These are phyloP conservation scores for Colletotrichum sp. DNA, from an alignment of 2,329 filamentous ascomycete genomes.

Conservation along the genomic window DNA sequence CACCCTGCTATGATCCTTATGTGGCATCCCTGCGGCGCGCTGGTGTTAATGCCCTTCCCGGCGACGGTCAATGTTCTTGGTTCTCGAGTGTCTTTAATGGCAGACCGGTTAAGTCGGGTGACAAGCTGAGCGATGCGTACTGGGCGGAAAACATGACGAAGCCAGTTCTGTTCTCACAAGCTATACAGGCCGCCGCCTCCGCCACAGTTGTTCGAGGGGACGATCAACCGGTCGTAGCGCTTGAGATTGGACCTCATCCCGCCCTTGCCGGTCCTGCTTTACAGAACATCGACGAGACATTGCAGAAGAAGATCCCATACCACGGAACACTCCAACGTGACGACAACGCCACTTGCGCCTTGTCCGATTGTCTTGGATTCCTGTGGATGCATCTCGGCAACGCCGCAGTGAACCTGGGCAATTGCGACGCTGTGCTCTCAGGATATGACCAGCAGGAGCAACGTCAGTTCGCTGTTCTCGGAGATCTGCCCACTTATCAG, in stretches of 20 bases:
- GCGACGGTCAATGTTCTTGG: constrained; percentile 21
- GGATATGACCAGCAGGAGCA: constrained; percentile 5
- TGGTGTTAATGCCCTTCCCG: constrained; percentile 23
- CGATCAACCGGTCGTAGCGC: not conserved
- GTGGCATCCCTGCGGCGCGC: not conserved
- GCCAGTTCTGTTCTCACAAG: constrained; percentile 30
- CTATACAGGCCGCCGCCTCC: not conserved
- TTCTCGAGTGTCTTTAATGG: not conserved
- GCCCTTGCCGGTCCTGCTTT: constrained; percentile 43
- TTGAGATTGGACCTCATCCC: constrained; percentile 41
- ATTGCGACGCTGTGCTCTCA: not conserved
- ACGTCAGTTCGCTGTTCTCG: constrained; percentile 2
- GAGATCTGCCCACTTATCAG: constrained; percentile 39
- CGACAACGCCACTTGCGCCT: constrained; percentile 20
- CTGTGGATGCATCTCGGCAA: constrained; percentile 24
- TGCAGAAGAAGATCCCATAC: constrained; percentile 25
- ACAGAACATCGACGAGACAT: constrained; percentile 26
- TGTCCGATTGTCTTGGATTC: constrained; percentile 23
- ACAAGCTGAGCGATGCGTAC: constrained; percentile 37
- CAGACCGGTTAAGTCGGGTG: constrained; percentile 27
- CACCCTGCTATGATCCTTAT: not conserved
- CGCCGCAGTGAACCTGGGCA: not conserved
- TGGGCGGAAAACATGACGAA: constrained; percentile 32
- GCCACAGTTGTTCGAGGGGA: constrained; percentile 15
- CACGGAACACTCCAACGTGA: constrained; percentile 25